phyloP scores from a whole-genome alignment of 257 asterid genomes.

The Fraxinus quadrangulata region DNA sequence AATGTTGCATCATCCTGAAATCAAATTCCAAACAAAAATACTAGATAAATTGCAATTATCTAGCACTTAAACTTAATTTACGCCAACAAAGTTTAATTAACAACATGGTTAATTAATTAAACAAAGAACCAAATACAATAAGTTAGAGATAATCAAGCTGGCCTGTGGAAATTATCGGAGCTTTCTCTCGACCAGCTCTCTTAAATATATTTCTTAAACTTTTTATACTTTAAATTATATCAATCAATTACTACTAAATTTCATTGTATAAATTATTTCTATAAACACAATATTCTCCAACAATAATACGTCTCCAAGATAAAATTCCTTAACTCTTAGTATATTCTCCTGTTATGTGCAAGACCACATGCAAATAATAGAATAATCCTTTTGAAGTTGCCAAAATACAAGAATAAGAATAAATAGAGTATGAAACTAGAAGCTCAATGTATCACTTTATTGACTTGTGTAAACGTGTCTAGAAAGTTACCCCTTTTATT shows the following conservation, averaged over 20 bases:
- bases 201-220: background rate
- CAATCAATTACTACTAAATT: background rate
- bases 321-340: background rate
- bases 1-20: constrained; percentile 56
- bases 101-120: background rate
- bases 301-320: background rate
- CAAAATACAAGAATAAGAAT: background rate
- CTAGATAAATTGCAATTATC: background rate
- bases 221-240: background rate
- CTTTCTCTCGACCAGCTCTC: background rate
- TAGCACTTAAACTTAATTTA: constrained; percentile 13
- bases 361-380: background rate
- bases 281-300: background rate
- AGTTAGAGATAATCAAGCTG: background rate
- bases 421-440: background rate
- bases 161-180: background rate
- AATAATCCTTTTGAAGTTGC: background rate
- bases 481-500: background rate
- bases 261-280: background rate
- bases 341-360: background rate
- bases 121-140: background rate
- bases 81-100: background rate
- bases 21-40: constrained; percentile 18
- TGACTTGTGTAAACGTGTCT: background rate
- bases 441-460: background rate